phyloP scores from a whole-genome alignment of 805 yeast species.

The Nakazawaea anatomiae region DNA sequence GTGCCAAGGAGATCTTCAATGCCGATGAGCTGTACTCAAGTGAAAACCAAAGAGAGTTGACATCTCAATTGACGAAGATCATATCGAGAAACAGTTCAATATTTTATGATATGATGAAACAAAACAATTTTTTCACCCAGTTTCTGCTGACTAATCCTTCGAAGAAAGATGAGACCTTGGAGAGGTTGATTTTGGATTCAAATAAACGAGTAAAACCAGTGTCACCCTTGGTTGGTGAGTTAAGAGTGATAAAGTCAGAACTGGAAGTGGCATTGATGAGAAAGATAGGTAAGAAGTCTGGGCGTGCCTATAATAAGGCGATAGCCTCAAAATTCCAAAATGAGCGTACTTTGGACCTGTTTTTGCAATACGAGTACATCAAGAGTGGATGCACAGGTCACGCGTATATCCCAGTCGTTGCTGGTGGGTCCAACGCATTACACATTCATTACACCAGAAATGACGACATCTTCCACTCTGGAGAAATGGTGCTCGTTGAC shows the following conservation, averaged over 20 bases:
- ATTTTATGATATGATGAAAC: slow-evolving; percentile 41
- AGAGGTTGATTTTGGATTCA: slow-evolving; percentile 19
- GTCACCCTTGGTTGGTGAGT: slow-evolving; percentile 32
- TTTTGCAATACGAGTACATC: slow-evolving; percentile 74
- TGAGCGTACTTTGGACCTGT: slow-evolving; percentile 77
- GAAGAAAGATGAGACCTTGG: slow-evolving; percentile 13
- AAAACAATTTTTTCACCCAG: slow-evolving; percentile 12
- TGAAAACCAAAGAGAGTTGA: slow-evolving; percentile 25
- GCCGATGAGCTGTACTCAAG: slow-evolving; percentile 69
- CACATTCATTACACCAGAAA: slow-evolving; percentile 93
- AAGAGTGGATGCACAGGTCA: slow-evolving; percentile 84
- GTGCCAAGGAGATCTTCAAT: slow-evolving; percentile 78
- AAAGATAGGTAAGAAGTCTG: slow-evolving; percentile 75
- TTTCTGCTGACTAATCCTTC: slow-evolving; percentile 20
- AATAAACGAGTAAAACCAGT: slow-evolving; percentile 38
- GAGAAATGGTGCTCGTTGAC: slow-evolving; percentile 86
- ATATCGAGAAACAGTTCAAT: slow-evolving; percentile 43
- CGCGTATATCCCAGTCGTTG: slow-evolving; percentile 95
- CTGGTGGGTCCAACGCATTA: slow-evolving; percentile 84
- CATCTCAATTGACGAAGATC: slow-evolving; percentile 38
- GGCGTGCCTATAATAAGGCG: slow-evolving; percentile 79
- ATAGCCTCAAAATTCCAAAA: slow-evolving; percentile 58
- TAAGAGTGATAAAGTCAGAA: slow-evolving; percentile 69
- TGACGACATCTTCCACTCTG: slow-evolving; percentile 70
- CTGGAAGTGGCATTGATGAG: slow-evolving; percentile 78